Conservation (phyloP, 2,329 filamentous ascomycete species). For the Aspergillus amoenus region DNA sequence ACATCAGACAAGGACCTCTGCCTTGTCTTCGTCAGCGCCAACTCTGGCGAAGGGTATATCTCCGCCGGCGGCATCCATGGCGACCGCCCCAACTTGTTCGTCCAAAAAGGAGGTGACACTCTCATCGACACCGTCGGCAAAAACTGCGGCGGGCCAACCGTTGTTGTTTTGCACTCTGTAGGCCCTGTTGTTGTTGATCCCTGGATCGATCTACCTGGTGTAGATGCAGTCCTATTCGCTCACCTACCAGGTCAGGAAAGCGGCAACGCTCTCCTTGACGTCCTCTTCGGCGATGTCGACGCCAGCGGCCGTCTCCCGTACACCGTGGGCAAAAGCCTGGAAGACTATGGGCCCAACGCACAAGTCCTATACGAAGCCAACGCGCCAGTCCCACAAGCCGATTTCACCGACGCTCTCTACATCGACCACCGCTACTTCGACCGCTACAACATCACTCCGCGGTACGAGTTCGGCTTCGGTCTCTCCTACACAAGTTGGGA, state of each 20-base stretch:
- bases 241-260: slow-evolving; percentile 86
- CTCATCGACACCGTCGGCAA: slow-evolving; percentile 70
- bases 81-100: slow-evolving; percentile 72
- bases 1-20: slow-evolving; percentile 71
- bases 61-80: slow-evolving; percentile 65
- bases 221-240: slow-evolving; percentile 79
- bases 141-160: slow-evolving; percentile 60
- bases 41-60: slow-evolving; percentile 77
- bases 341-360: slow-evolving; percentile 73
- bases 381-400: slow-evolving; percentile 72
- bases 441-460: slow-evolving; percentile 68
- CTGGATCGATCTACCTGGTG: slow-evolving; percentile 73
- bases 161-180: slow-evolving; percentile 86
- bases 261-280: slow-evolving; percentile 75
- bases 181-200: slow-evolving; percentile 77
- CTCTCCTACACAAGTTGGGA: slow-evolving; percentile 77
- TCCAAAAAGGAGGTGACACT: slow-evolving; percentile 76
- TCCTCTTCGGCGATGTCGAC: slow-evolving; percentile 76
- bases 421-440: slow-evolving; percentile 92
- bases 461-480: slow-evolving; percentile 84
- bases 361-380: slow-evolving; percentile 70
- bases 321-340: slow-evolving; percentile 72
- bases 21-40: slow-evolving; percentile 81
- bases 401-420: slow-evolving; percentile 79
- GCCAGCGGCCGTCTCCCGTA: slow-evolving; percentile 83